A percentile compares a stretch with the other conserved stretches of the same genome.
phyloP scores from a whole-genome alignment of 2,329 filamentous ascomycete species.

The Amauroascus verrucosus region DNA sequence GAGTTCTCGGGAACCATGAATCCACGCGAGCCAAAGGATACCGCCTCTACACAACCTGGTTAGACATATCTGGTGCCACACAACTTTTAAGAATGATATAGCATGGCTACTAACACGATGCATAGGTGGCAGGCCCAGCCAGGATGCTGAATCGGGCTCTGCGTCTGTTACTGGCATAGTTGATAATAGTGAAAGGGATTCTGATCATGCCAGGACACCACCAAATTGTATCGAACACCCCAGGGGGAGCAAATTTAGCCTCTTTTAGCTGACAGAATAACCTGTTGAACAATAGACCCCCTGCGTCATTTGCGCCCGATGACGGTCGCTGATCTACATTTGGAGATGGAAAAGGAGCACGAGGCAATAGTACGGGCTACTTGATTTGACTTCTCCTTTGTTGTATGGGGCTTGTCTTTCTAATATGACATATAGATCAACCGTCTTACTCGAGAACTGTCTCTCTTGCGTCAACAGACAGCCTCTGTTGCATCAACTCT shows the following conservation, averaged over 20 bases:
- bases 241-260: background rate
- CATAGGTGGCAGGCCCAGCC: background rate
- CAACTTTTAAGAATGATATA: background rate
- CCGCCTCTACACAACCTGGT: no score
- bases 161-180: background rate
- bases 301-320: slow-evolving; percentile 77
- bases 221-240: background rate
- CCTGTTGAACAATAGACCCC: slow-evolving; percentile 47
- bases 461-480: slow-evolving; percentile 62
- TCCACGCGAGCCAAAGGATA: no score
- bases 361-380: slow-evolving; percentile 69
- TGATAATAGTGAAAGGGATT: background rate
- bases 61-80: background rate
- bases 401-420: background rate
- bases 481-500: slow-evolving; percentile 52
- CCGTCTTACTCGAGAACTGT: slow-evolving; percentile 79
- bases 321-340: slow-evolving; percentile 78
- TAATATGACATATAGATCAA: slow-evolving; percentile 55
- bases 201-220: background rate
- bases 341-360: slow-evolving; percentile 87
- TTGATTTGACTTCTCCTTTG: background rate
- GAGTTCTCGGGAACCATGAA: background rate
- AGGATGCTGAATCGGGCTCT: background rate
- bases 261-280: background rate
- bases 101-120: background rate